Evolutionary conservation across 345 rosid species (phyloP), one percentile per base, ranked within the genome.

Genomic region (Draba incana): DNA sequence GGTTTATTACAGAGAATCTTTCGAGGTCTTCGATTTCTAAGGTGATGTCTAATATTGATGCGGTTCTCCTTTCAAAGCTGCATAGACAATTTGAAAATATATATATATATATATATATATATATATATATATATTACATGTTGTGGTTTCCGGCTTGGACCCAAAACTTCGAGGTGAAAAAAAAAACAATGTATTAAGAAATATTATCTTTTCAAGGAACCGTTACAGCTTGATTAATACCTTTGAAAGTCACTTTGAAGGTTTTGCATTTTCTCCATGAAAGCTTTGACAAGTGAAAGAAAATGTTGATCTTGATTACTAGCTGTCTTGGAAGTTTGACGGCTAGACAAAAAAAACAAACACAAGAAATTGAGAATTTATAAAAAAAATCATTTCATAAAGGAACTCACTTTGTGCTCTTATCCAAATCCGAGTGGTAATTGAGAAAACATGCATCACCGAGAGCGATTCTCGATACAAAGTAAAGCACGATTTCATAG

Each of bases 1-100:
- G 90, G 73, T 89, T 92, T 58, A 89, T 84, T 67, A 92, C 78
- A 30, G 86, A 76, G 77, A 75, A 82, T 71, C 83, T 84, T 77
- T 89, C 96, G 55, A 87, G 50, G 38, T 92, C 98, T 66, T 92
- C 83, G 67, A 78, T 82, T 78, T 92, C 94, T 72, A 86, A 71
- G 68, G 78, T 73, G 75, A 92, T 43, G 75, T 87, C 89, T 25
- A 73, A 31, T 15, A 84, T 58, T 8, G 89, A 79, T 60, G 82
- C 52, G 49, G 78, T 57, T 7, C 39, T 35, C 52, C 69, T 85
- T 56, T 82, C 89, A 83, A 82, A 68, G 68, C 98, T 92, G 83
- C 79, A 82, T 54, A 15, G 55, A 65, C 56, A 25, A 23, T 4
- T 44, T 24, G 24, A 49, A 10, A 1, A 64, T 27, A 42, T 31